Evolutionary conservation across 2,329 filamentous ascomycete species (phyloP).

Genomic region (Penicillium palitans): DNA sequence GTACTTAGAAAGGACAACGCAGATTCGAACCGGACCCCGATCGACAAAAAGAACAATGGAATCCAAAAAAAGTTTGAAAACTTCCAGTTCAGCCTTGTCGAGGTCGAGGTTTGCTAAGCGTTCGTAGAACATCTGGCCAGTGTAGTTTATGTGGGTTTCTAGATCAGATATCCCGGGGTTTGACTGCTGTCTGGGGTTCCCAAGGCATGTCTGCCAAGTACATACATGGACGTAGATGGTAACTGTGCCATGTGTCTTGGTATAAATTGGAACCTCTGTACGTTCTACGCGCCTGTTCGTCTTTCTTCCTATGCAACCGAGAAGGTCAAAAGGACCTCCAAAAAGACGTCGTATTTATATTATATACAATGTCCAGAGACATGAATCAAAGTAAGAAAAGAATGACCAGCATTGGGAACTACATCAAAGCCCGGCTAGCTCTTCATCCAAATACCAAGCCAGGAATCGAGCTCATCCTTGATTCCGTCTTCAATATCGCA

Average conservation of each 20-base stretch:
- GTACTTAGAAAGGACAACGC: slow-evolving; percentile 20
- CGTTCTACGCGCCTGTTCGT: background rate
- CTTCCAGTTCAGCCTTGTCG: slow-evolving; percentile 27
- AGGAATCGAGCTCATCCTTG: no score
- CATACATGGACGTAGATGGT: background rate
- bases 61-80: slow-evolving; percentile 35
- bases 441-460: no score
- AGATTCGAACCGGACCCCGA: slow-evolving; percentile 20
- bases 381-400: no score
- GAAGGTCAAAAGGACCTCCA: background rate
- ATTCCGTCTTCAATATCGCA: no score
- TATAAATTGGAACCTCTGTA: background rate
- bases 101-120: slow-evolving; percentile 11
- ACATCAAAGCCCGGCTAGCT: no score
- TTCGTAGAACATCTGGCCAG: slow-evolving; percentile 10
- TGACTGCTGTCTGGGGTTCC: background rate
- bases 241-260: background rate
- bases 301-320: background rate
- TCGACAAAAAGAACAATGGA: slow-evolving; percentile 31
- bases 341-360: no score
- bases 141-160: slow-evolving; percentile 9
- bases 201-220: background rate
- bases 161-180: background rate
- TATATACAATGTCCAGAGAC: no score
- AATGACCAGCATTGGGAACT: no score